These are phyloP conservation scores for Pisolithus orientalis DNA, from an alignment of 768 basidiomycete species.

Conservation along the genomic window DNA sequence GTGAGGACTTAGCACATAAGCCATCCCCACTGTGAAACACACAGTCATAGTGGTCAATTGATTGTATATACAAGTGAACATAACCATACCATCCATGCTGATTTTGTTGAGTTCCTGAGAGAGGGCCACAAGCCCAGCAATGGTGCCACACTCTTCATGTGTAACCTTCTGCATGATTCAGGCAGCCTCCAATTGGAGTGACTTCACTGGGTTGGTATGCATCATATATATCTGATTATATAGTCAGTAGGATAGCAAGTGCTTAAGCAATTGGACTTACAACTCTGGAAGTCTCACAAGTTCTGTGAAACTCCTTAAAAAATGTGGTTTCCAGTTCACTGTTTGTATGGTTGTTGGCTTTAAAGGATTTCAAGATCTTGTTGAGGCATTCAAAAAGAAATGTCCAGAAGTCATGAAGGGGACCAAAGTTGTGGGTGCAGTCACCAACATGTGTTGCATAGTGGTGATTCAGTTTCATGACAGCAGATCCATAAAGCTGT, in stretches of 20 bases:
- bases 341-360: no score
- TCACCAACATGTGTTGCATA: slow-evolving; percentile 26
- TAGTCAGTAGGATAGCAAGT: neutral
- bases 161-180: slow-evolving; percentile 11
- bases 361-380: no score
- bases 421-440: slow-evolving; percentile 11
- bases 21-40: neutral
- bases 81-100: slow-evolving; percentile 13
- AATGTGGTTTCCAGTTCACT: no score
- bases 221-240: neutral
- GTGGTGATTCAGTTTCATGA: slow-evolving; percentile 34
- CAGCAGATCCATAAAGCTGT: slow-evolving; percentile 26
- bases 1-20: slow-evolving; percentile 2
- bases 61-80: neutral
- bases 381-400: no score
- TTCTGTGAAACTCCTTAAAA: slow-evolving; percentile 13
- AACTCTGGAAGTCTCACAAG: slow-evolving; percentile 21
- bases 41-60: neutral
- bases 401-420: no score
- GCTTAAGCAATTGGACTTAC: slow-evolving; percentile 5
- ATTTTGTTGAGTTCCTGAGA: slow-evolving; percentile 17
- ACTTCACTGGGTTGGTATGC: neutral
- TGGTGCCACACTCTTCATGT: slow-evolving; percentile 20
- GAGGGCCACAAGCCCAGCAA: slow-evolving; percentile 7
- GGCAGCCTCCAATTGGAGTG: neutral